These are phyloP conservation scores for Vanrija pseudolonga DNA, from an alignment of 1,284 basidiomycete genomes.

Conservation along the genomic window DNA sequence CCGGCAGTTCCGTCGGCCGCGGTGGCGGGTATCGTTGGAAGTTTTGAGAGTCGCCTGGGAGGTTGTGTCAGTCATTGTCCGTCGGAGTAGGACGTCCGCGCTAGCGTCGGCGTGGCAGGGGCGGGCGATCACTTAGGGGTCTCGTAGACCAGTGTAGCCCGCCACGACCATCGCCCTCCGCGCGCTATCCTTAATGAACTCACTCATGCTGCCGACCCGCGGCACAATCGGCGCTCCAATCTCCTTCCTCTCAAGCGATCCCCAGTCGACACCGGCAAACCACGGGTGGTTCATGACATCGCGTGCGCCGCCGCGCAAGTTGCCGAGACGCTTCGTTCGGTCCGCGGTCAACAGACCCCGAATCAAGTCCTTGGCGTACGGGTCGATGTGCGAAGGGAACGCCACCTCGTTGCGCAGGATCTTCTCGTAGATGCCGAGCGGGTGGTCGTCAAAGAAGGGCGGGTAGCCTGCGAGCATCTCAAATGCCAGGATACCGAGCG, in stretches of 20 bases:
- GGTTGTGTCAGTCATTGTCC: neutral
- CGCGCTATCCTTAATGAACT: constrained; percentile 16
- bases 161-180: neutral
- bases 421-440: constrained; percentile 50
- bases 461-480: constrained; percentile 53
- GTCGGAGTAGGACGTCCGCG: neutral
- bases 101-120: no score
- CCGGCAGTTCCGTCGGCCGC: constrained; percentile 46
- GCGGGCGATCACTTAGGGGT: no score
- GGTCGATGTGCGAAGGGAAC: constrained; percentile 52
- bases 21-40: constrained; percentile 51
- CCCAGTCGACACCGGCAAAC: constrained; percentile 55
- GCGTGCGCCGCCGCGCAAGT: constrained; percentile 51
- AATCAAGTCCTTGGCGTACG: constrained; percentile 52
- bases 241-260: constrained; percentile 48
- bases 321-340: constrained; percentile 51
- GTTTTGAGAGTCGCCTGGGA: constrained; percentile 49
- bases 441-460: constrained; percentile 51
- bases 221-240: constrained; percentile 54
- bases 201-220: constrained; percentile 49
- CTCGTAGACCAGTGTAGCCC: no score
- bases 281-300: constrained; percentile 53
- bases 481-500: constrained; percentile 53
- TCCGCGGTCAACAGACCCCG: constrained; percentile 51
- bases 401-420: constrained; percentile 51